Evolutionary conservation across 2,329 filamentous ascomycete genomes (phyloP).

Genomic region (Grosmannia huntii): DNA sequence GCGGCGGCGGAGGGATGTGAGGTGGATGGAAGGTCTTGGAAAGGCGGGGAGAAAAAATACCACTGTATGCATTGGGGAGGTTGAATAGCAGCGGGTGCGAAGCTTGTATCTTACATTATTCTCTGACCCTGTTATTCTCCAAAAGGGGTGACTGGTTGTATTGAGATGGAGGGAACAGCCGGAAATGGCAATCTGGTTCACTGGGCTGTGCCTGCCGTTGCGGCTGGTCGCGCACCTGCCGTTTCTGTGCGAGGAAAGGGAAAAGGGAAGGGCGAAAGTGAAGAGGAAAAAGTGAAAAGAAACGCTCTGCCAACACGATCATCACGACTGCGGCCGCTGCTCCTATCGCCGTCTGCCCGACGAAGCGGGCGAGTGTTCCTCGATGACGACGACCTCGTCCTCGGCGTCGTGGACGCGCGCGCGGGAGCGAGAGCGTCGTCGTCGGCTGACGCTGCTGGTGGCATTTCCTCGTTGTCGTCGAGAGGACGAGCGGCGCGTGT

Average conservation of each 20-base stretch:
- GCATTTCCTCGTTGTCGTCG: too few relatives aligned
- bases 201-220: too few relatives aligned
- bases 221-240: too few relatives aligned
- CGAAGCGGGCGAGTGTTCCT: constrained; percentile 18
- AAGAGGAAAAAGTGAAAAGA: neutral
- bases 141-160: too few relatives aligned
- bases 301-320: neutral
- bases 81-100: too few relatives aligned
- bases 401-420: constrained; percentile 10
- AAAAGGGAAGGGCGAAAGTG: too few relatives aligned
- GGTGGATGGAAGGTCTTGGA: neutral
- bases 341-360: constrained; percentile 4
- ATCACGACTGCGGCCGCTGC: constrained; percentile 7
- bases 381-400: constrained; percentile 23
- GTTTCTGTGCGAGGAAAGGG: neutral
- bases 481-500: neutral
- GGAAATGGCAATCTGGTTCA: neutral
- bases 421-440: constrained; percentile 10
- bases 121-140: too few relatives aligned
- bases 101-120: too few relatives aligned
- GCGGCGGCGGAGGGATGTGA: constrained; percentile 17
- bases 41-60: too few relatives aligned
- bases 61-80: too few relatives aligned
- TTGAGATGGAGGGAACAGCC: too few relatives aligned
- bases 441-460: neutral